These are phyloP conservation scores for Tylopilus orsonianus DNA, from an alignment of 1,284 basidiomycete genomes.

Conservation along the genomic window DNA sequence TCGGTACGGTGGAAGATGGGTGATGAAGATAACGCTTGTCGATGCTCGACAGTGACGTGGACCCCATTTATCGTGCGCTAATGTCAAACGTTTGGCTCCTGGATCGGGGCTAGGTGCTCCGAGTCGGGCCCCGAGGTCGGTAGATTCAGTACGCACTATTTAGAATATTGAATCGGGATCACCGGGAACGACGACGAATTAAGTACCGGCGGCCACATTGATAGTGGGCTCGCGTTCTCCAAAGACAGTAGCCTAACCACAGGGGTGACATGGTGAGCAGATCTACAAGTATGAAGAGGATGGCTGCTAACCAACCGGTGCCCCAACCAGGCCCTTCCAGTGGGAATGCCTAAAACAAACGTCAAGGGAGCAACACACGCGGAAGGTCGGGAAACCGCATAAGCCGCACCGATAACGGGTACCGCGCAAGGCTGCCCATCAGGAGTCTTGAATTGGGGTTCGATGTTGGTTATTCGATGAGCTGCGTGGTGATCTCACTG, in stretches of 20 bases:
- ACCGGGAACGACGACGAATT: background rate
- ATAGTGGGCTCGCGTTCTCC: background rate
- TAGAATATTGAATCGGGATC: conserved; percentile 3
- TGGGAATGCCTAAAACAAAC: background rate
- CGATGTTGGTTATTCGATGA: background rate
- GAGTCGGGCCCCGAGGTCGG: background rate
- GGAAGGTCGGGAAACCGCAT: background rate
- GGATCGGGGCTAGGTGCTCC: too few species aligned
- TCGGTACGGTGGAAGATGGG: too few species aligned
- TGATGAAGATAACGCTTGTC: conserved; percentile 1
- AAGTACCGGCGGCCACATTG: background rate
- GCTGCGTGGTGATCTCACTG: conserved; percentile 18
- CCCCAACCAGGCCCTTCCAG: background rate
- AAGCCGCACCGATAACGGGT: background rate
- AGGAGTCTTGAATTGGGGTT: background rate
- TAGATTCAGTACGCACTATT: background rate
- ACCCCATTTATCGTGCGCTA: background rate
- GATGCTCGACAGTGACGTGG: background rate
- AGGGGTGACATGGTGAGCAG: background rate
- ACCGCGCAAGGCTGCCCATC: too few species aligned
- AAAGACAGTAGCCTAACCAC: background rate
- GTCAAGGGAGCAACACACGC: background rate
- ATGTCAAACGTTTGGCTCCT: background rate
- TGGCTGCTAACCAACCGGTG: background rate
- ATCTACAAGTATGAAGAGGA: background rate